Base-by-base conservation (phyloP, 2,329 filamentous ascomycete species). In the Ustulina deusta region DNA sequence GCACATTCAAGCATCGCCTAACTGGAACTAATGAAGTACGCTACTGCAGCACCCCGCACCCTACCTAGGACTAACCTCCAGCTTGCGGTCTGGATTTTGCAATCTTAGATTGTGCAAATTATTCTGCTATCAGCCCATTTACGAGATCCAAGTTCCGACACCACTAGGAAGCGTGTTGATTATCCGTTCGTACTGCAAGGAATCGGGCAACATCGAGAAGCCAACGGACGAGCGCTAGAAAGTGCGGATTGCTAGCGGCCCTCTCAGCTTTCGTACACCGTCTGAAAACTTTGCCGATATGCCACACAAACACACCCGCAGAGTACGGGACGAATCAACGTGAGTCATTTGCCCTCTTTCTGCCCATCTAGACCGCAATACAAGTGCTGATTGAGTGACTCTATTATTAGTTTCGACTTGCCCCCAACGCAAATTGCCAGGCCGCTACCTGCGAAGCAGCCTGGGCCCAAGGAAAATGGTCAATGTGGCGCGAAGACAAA, bases 271-370 rank as follows among this genome's bases (percentile, higher is more conserved):
- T 52, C 13, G 20, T 22, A 2, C 29, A 29, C n/a, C 22, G 32
- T 6, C 20, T n/a, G 27, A 55, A 13, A 49, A 46, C 9, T 32
- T 42, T 48, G 25, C 32, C 44, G 52, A 10, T 38, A 97, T 97
- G 93, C 93, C 93, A 79, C 93, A 95, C 82, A 97, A 97, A 81
- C 93, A 97, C 79, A 95, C 91, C 70, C 86, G 92, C 72, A 87
- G 87, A 63, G 84, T 83, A 11, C 83, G 83, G 58, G 86, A 90
- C 67, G 82, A 83, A 56, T 83, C 83, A 17, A 82, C 83, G 89
- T 90, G 78, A 72, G 83, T 77, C 32, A 40, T 13, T n/a, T 17
- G 6, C 38, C 38, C 25, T 29, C 22, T 20, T 48, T 52, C 54
- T 13, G 36, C 66, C 5, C 36, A 51, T 34, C 17, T 13, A 9